A percentile compares a stretch with the other conserved stretches of the same genome.
phyloP scores from a whole-genome alignment of 1,139 yeast species.

The Candida pseudocylindracea region DNA sequence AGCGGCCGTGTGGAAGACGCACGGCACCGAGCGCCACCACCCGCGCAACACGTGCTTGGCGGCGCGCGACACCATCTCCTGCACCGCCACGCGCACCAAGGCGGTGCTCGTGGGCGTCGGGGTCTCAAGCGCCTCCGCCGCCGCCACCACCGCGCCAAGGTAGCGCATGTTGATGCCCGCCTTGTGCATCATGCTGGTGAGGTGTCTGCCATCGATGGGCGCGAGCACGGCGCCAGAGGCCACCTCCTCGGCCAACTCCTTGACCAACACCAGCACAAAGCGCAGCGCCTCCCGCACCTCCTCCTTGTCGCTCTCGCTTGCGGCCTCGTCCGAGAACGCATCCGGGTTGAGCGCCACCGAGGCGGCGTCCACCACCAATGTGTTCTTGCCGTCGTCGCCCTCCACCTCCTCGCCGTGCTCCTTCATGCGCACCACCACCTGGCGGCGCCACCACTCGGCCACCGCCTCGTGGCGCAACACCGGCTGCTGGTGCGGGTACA shows the following conservation, averaged over 20 bases:
- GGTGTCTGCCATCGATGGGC: conserved; percentile 67
- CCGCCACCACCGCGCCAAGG: conserved; percentile 23
- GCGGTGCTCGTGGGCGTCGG: conserved; percentile 17
- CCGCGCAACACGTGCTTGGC: conserved; percentile 51
- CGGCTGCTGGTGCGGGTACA: conserved; percentile 65
- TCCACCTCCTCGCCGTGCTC: conserved; percentile 24
- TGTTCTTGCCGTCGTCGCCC: conserved; percentile 14
- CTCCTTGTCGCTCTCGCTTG: conserved; percentile 25
- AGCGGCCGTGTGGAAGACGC: conserved; percentile 29
- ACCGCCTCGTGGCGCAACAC: conserved; percentile 74
- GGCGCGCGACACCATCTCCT: conserved; percentile 65
- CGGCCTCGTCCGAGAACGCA: conserved; percentile 23
- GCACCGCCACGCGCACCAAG: conserved; percentile 24
- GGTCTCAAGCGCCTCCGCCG: conserved; percentile 7
- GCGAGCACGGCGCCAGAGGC: conserved; percentile 21
- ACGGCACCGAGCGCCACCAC: conserved; percentile 23
- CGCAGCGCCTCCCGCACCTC: conserved; percentile 48
- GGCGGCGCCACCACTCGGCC: conserved; percentile 71
- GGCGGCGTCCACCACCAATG: conserved; percentile 11
- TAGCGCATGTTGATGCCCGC: conserved; percentile 82
- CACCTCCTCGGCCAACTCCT: conserved; percentile 24
- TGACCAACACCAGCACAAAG: conserved; percentile 38
- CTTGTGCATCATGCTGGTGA: conserved; percentile 47
- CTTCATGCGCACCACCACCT: conserved; percentile 32
- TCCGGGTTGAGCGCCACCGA: conserved; percentile 55